Evolutionary conservation across 345 rosid genomes (phyloP), one percentile per base, ranked within the genome.

Genomic region (Linum trigynum): DNA sequence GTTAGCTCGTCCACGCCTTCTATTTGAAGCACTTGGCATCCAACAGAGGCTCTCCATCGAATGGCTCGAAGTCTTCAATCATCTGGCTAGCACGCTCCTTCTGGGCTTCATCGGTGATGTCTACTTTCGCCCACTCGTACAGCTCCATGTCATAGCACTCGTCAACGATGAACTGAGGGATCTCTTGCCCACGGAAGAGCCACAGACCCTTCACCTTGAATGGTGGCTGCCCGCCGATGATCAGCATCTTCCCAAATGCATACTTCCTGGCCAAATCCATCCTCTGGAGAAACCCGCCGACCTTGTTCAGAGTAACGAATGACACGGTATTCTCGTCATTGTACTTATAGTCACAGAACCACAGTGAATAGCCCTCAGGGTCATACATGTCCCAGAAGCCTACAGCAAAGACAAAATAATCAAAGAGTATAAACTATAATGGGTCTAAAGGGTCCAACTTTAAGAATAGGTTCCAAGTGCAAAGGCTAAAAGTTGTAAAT

Each of bases 101-200:
- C 72, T 92, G 98, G 0, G 75, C 83, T 76, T 90, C 98, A 32
- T 90, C 97, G 0, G 85, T 68, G 67, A 88, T 67, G 62, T 90
- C 96, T 7, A 82, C 98, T 79, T 92, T 92, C 35, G 62, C 88
- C 98, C 98, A 92, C 57, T 90, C 96, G 3, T 86, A 92, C 7
- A 92, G 81, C 78, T 92, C 97, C 98, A 92, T 92, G 84, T 92
- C 98, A 15, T 92, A 90, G 73, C 89, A 86, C 84, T 92, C 98
- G 1, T 92, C 90, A 2, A 90, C 69, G 23, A 92, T 67, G 58
- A 92, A 92, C 71, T 90, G 73, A 0, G 98, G 98, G 68, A 92
- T 77, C 76, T 90, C 90, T 67, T 73, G 73, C 57, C 98, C 98
- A 0, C 98, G 97, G 91, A 92, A 92, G 12, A 92, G 85, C 98